phyloP scores from a whole-genome alignment of 805 yeast species.

The Pichia membranifaciens region DNA sequence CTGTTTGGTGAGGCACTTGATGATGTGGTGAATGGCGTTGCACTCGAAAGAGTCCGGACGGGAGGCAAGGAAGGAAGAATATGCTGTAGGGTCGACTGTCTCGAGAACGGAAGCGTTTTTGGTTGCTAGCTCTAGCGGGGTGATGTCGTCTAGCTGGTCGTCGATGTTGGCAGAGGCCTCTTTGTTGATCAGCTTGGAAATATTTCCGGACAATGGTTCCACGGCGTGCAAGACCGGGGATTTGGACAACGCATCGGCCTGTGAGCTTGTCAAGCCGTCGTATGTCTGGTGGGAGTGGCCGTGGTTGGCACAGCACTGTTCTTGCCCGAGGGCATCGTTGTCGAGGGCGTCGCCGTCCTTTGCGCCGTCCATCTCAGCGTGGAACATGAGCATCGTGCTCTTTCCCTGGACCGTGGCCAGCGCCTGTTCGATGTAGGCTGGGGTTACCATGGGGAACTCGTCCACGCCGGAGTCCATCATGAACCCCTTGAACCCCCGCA shows the following conservation, averaged over 20 bases:
- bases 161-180: conserved; percentile 15
- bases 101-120: conserved; percentile 28
- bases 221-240: conserved; percentile 54
- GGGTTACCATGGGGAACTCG: conserved; percentile 80
- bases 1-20: conserved; percentile 50
- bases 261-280: conserved; percentile 38
- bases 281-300: conserved; percentile 18
- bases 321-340: conserved; percentile 36
- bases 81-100: conserved; percentile 53
- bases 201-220: conserved; percentile 50
- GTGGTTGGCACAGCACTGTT: conserved; percentile 15
- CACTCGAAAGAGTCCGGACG: conserved; percentile 87
- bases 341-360: conserved; percentile 12
- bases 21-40: conserved; percentile 71
- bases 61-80: conserved; percentile 70
- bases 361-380: conserved; percentile 70
- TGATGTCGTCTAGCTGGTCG: conserved; percentile 16
- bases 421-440: conserved; percentile 60
- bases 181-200: conserved; percentile 31
- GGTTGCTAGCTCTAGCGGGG: conserved; percentile 24
- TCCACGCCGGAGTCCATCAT: conserved; percentile 94
- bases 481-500: conserved; percentile 90
- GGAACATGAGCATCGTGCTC: conserved; percentile 79
- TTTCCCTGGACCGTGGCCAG: conserved; percentile 55
- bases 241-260: conserved; percentile 47